Evolutionary conservation across 2,329 filamentous ascomycete species (phyloP).

Genomic region (Cryphonectria nitschkei): DNA sequence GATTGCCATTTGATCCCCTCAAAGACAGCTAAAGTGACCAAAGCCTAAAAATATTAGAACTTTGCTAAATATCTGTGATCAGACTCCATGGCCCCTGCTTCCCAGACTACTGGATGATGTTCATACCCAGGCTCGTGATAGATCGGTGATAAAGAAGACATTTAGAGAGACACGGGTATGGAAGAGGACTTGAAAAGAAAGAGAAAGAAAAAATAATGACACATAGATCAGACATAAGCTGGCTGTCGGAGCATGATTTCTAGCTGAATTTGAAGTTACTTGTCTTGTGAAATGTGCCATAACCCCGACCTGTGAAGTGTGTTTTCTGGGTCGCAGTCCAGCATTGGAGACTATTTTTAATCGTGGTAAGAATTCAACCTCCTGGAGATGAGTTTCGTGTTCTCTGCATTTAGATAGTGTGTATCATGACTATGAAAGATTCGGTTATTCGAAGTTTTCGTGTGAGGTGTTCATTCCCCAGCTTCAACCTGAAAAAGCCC

Average conservation of each 20-base stretch:
- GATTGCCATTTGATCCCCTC: slow-evolving; percentile 16
- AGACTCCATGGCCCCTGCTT: slow-evolving; percentile 40
- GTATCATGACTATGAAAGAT: no score
- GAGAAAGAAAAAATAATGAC: slow-evolving; percentile 34
- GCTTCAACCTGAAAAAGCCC: no score
- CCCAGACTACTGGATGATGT: slow-evolving; percentile 39
- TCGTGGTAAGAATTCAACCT: no score
- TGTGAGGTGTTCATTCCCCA: no score
- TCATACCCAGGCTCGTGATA: slow-evolving; percentile 32
- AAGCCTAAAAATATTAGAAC: background rate
- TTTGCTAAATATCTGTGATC: slow-evolving; percentile 40
- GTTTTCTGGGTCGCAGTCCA: no score
- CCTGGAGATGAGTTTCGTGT: no score
- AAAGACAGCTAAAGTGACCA: background rate
- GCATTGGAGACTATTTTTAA: no score
- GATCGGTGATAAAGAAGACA: background rate
- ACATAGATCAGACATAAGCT: background rate
- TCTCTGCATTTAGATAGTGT: no score
- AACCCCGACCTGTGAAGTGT: no score
- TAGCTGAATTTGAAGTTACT: background rate
- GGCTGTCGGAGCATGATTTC: background rate
- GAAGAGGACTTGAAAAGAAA: slow-evolving; percentile 41
- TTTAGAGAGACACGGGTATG: slow-evolving; percentile 33
- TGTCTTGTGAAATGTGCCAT: background rate
- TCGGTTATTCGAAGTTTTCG: no score